Base-by-base conservation (phyloP, 2,329 filamentous ascomycete species). In the Ophiostoma piceae region DNA sequence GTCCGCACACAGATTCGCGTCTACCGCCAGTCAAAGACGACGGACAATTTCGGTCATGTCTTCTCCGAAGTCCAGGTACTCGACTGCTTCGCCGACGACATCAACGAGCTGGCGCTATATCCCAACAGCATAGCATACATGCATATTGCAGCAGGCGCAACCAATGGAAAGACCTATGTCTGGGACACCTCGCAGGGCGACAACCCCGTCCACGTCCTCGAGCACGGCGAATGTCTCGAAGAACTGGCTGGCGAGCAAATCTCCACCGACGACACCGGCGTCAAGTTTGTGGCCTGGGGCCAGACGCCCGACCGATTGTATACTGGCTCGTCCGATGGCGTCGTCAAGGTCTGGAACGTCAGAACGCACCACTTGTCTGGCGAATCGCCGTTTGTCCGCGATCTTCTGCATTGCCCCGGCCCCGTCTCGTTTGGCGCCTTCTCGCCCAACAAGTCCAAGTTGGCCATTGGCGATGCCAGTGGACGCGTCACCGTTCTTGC, bases 271-370 rank as follows among this genome's bases (percentile, higher is more conserved):
- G 87, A 89, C 71, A 84, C 84, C 0, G 87, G 87, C 1, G 85
- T 89, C 60, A 89, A 88, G 74, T 89, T 90, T 73, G 84, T 83
- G 0, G 83, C 86, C 3, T 90, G 87, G 87, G 87, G 85, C 0
- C 82, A 79, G 19, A 84, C 83, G 0, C 76, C 80, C 0, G 84
- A 87, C 69, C 81, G 87, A 0, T 82, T 90, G 62, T 90, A 89
- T 73, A 89, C 87, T 0, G 87, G 87, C 0, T 86, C 85, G 0
- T 88, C 87, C 1, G 87, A 90, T 71, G 87, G 87, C 1, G 80
- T 84, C 0, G 80, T 90, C 19, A 88, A 87, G 71, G 85, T 86
- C 1, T 90, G 87, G 87, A 86, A 89, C 72, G 77, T 89, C 9
- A 83, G 84, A 11, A 79, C 80, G 64, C 74, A 62, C n/a, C 14